Conservation (phyloP, 2,329 filamentous ascomycete genomes). For the Ceratocystis colombiana region DNA sequence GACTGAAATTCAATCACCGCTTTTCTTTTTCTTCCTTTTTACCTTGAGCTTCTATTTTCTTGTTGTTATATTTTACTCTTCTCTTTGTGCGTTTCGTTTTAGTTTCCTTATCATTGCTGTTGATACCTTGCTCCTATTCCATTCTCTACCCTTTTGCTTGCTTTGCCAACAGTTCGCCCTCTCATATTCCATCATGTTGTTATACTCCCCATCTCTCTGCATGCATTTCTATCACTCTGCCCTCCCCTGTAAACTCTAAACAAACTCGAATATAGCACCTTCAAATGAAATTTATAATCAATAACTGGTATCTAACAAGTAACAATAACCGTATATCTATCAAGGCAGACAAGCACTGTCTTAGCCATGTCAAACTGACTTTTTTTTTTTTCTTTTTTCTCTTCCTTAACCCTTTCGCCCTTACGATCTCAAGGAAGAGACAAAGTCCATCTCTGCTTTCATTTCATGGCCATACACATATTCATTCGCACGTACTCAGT, state of each 20-base stretch:
- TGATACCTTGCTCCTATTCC: conserved; percentile 6
- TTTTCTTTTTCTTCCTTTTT: not conserved
- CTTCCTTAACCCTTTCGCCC: not conserved
- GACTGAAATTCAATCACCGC: no score
- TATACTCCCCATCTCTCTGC: not conserved
- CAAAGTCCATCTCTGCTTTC: not conserved
- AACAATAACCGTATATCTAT: conserved; percentile 6
- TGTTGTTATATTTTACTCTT: not conserved
- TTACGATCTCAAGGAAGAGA: no score
- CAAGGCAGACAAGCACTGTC: not conserved
- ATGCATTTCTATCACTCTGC: not conserved
- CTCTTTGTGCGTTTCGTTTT: not conserved
- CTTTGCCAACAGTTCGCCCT: not conserved
- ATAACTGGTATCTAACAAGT: conserved; percentile 8
- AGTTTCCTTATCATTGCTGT: not conserved
- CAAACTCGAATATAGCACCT: not conserved
- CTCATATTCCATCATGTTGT: not conserved
- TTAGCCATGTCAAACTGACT: not conserved
- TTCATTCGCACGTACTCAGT: conserved; percentile 18
- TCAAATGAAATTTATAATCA: conserved; percentile 12
- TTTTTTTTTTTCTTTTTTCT: not conserved
- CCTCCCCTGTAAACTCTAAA: conserved; percentile 1
- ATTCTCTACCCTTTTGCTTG: not conserved
- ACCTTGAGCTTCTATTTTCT: not conserved
- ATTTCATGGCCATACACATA: conserved; percentile 11